phyloP scores from a whole-genome alignment of 306 rosid species.

The Acacia confusa region DNA sequence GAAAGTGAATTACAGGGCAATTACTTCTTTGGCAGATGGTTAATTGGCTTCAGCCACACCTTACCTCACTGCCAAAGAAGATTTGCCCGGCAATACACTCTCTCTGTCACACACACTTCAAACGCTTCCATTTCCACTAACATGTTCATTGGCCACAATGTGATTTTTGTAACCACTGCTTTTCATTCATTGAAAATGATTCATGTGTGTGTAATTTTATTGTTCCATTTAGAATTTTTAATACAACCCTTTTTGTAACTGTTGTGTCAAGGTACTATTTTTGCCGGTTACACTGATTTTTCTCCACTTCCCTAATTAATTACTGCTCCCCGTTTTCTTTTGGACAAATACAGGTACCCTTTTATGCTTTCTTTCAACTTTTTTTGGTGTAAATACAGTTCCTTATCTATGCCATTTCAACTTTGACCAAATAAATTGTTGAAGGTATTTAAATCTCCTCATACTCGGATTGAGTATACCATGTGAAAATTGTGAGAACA shows the following conservation, averaged over 20 bases:
- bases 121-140: background rate
- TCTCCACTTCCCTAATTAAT: background rate
- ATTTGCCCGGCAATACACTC: slow-evolving; percentile 56
- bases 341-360: background rate
- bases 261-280: background rate
- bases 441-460: background rate
- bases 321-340: background rate
- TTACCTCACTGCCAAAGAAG: slow-evolving; percentile 56
- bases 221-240: background rate
- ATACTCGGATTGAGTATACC: background rate
- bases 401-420: background rate
- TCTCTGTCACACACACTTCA: background rate
- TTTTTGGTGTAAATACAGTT: too few relatives aligned
- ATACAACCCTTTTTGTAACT: background rate
- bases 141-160: background rate
- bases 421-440: background rate
- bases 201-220: background rate
- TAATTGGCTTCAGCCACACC: background rate
- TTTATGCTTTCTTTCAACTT: background rate
- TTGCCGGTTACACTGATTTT: background rate
- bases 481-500: background rate
- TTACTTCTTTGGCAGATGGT: slow-evolving; percentile 44
- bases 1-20: slow-evolving; percentile 53
- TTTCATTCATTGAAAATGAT: too few relatives aligned
- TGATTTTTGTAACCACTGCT: too few relatives aligned